Evolutionary conservation across 1,139 yeast species (phyloP).

Genomic region (Eremothecium gossypii): DNA sequence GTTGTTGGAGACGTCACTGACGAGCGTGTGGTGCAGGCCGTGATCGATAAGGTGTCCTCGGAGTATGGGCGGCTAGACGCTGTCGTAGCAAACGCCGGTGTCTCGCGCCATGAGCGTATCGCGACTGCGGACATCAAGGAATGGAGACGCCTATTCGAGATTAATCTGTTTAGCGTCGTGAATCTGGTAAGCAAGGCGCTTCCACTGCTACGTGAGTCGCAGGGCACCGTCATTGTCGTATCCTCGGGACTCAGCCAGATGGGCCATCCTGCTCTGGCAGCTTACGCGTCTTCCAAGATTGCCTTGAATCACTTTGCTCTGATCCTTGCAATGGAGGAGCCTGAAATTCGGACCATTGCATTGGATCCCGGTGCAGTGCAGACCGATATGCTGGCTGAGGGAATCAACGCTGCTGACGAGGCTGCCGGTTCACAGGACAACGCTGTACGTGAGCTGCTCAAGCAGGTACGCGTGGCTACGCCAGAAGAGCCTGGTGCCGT

Average conservation of each 20-base stretch:
- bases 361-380: conserved; percentile 93
- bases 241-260: conserved; percentile 63
- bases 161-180: conserved; percentile 73
- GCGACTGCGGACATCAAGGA: conserved; percentile 36
- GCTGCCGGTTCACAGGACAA: too few species aligned
- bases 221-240: conserved; percentile 50
- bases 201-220: conserved; percentile 12
- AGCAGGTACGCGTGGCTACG: conserved; percentile 45
- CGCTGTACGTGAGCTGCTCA: conserved; percentile 28
- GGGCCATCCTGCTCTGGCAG: conserved; percentile 43
- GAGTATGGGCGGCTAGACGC: conserved; percentile 51
- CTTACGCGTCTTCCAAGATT: conserved; percentile 85
- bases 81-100: conserved; percentile 80
- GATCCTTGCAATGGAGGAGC: conserved; percentile 63
- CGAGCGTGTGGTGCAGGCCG: conserved; percentile 32
- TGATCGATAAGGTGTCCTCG: conserved; percentile 42
- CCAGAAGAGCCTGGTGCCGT: conserved; percentile 66
- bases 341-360: conserved; percentile 44
- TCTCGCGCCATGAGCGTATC: conserved; percentile 50
- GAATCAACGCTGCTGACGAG: conserved; percentile 49
- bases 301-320: conserved; percentile 69
- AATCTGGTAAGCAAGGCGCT: conserved; percentile 38
- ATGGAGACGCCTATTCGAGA: conserved; percentile 62
- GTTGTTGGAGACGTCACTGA: conserved; percentile 64
- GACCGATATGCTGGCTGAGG: conserved; percentile 59